These are phyloP conservation scores for Talaromyces sp. DNA, from an alignment of 2,329 filamentous ascomycete species.

Conservation along the genomic window DNA sequence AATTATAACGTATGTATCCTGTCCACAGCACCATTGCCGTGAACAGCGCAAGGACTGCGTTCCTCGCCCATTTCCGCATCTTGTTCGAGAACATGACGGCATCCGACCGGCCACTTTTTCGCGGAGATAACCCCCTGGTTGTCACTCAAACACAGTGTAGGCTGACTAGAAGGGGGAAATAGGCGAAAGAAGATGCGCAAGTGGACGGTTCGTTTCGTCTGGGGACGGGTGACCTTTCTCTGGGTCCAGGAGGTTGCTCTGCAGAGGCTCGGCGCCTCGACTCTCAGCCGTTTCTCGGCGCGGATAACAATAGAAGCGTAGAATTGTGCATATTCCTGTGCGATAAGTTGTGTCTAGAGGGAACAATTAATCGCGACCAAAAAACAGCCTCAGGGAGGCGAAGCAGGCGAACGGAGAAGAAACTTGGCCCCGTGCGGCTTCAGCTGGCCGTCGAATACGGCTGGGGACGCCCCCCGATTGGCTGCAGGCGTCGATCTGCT, in stretches of 20 bases:
- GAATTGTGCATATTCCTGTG: neutral
- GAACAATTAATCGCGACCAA: neutral
- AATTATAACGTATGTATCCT: conserved; percentile 1
- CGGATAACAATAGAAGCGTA: neutral
- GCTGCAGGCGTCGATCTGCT: neutral
- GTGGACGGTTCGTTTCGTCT: neutral
- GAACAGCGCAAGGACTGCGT: neutral
- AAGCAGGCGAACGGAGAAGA: neutral
- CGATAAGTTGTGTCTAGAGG: neutral
- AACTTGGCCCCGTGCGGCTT: neutral
- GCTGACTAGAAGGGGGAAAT: neutral
- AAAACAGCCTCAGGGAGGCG: neutral
- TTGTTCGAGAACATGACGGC: conserved; percentile 4
- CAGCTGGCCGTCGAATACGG: neutral
- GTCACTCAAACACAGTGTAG: neutral
- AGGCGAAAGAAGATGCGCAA: neutral
- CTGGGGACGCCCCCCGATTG: neutral
- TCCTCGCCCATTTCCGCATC: conserved; percentile 1
- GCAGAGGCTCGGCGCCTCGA: neutral
- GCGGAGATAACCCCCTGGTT: neutral
- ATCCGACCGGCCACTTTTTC: neutral
- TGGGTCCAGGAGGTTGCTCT: neutral
- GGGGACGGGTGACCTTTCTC: neutral
- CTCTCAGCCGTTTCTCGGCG: neutral
- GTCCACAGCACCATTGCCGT: neutral